Conservation (phyloP, 768 basidiomycete species). For the Gyrodon lividus region DNA sequence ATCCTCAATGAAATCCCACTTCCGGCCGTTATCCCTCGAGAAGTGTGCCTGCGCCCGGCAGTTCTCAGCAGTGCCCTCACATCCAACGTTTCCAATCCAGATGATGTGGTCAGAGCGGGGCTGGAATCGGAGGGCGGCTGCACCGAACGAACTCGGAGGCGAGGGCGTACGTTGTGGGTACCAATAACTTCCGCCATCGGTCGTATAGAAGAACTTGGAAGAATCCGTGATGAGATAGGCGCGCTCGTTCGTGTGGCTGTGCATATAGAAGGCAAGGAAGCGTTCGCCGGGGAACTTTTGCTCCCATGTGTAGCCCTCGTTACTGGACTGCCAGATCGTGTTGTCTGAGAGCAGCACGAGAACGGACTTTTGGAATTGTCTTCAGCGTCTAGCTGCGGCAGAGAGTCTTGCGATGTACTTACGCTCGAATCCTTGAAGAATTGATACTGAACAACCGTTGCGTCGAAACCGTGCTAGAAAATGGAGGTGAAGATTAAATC, state of each 20-base stretch:
- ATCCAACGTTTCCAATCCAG: slow-evolving; percentile 81
- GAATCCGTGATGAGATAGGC: slow-evolving; percentile 86
- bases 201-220: slow-evolving; percentile 71
- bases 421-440: slow-evolving; percentile 85
- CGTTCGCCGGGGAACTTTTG: slow-evolving; percentile 56
- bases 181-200: slow-evolving; percentile 79
- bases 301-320: slow-evolving; percentile 92
- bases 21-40: slow-evolving; percentile 71
- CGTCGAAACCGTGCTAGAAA: slow-evolving; percentile 62
- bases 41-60: slow-evolving; percentile 81
- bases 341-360: slow-evolving; percentile 77
- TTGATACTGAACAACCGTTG: slow-evolving; percentile 65
- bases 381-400: background rate
- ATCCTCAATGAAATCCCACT: slow-evolving; percentile 74
- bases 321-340: slow-evolving; percentile 89
- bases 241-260: slow-evolving; percentile 72
- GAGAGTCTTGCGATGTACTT: slow-evolving; percentile 12
- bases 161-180: slow-evolving; percentile 53
- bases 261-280: slow-evolving; percentile 86
- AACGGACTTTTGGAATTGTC: slow-evolving; percentile 54
- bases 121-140: slow-evolving; percentile 83
- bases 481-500: slow-evolving; percentile 7
- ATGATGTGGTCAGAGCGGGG: slow-evolving; percentile 82
- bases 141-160: slow-evolving; percentile 76
- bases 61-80: slow-evolving; percentile 43